Base-by-base conservation (phyloP, 2,329 filamentous ascomycete genomes). In the Aaosphaeria arxii region DNA sequence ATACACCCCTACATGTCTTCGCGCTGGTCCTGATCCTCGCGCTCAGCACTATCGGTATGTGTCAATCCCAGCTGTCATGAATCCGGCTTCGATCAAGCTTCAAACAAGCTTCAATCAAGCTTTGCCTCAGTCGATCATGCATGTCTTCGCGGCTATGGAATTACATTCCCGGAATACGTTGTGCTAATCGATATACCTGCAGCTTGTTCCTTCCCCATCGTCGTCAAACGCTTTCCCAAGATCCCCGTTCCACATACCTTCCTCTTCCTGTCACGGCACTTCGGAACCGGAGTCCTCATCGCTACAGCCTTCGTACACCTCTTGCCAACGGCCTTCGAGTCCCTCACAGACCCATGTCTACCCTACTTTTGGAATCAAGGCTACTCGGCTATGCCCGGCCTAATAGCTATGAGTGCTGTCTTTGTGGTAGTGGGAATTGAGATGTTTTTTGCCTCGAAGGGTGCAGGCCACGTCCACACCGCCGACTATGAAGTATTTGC, bases 371-470 rank as follows among this genome's bases (percentile, higher is more conserved):
- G 69, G 69, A 72, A 65, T 50, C 44, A 62, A n/a, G 61, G 65
- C 45, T 72, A 72, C 44, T 51, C 67, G 47, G 64, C 69, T 44
- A 71, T 71, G 66, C 66, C 69, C 5, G 69, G 69, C 7, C 49
- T 72, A 6, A 63, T 72, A 43, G 69, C 69, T 42, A 72, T 72
- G 69, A 56, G 57, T 4, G 60, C 70, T 0, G 70, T 74, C 17
- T 72, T 74, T 50, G 74, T 88, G 4, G 91, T 96, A 3, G 89
- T 95, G 5, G 82, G 84, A 2, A 80, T 96, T 45, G 92, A 97
- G 70, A 95, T 94, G 73, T 90, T 91, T 67, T 85, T 97, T 57
- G 91, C 90, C 0, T 87, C 86, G 45, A 79, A 80, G 63, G 83
- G 83, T 5, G 82, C 81, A 6, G 76, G 76, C 11, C 82, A 85